A percentile compares a stretch with the other conserved stretches of the same genome.
Evolutionary conservation across 108 stramenopile genomes (phyloP).

Genomic region (Fragilariopsis cylindrus): DNA sequence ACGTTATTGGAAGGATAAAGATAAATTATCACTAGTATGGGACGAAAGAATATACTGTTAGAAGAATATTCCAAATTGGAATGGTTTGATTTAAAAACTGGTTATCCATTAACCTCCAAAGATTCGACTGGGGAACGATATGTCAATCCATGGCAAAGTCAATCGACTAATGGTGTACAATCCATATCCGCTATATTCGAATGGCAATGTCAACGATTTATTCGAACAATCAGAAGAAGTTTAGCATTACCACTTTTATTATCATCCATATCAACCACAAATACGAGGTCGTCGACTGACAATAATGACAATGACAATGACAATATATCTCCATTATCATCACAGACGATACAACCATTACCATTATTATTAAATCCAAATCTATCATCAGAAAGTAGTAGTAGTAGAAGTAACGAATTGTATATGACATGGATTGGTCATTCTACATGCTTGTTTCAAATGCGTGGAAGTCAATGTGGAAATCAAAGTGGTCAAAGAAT

Average conservation of each 20-base stretch:
- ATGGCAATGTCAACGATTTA: slow-evolving; percentile 55
- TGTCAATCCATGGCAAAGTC: slow-evolving; percentile 84
- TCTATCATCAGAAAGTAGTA: slow-evolving; percentile 19
- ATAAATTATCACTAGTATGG: background rate
- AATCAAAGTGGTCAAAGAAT: too few species aligned
- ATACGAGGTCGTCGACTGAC: background rate
- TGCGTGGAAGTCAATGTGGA: slow-evolving; percentile 9
- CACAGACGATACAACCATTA: background rate
- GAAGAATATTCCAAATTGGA: slow-evolving; percentile 58
- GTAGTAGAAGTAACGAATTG: too few species aligned
- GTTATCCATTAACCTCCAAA: slow-evolving; percentile 70
- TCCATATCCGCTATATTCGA: slow-evolving; percentile 49
- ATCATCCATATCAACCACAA: background rate
- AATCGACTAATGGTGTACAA: slow-evolving; percentile 71
- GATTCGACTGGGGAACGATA: slow-evolving; percentile 66
- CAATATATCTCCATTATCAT: background rate
- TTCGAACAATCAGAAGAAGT: slow-evolving; percentile 19
- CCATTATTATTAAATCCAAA: background rate
- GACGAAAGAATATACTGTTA: slow-evolving; percentile 32
- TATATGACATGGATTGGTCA: slow-evolving; percentile 83
- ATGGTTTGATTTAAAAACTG: slow-evolving; percentile 66
- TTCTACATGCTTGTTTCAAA: slow-evolving; percentile 62
- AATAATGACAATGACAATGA: background rate
- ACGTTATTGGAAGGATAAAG: slow-evolving; percentile 4
- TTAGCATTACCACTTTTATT: slow-evolving; percentile 29